Conservation (phyloP, 2,329 filamentous ascomycete genomes). For the Ophiostoma pallidulum region DNA sequence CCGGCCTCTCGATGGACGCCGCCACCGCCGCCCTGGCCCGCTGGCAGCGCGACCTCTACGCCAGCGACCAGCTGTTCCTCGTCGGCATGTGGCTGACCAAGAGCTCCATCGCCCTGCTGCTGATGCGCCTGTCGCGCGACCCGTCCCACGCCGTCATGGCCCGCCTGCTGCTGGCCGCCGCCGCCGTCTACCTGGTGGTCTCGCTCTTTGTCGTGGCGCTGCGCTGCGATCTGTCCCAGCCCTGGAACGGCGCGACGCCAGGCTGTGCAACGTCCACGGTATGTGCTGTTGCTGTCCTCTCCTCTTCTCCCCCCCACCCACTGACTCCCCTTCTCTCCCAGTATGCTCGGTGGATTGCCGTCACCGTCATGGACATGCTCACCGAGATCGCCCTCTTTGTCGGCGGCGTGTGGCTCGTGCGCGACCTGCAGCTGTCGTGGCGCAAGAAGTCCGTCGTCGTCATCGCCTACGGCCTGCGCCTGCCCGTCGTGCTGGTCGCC, state of each 20-base stretch:
- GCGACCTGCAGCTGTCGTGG: slow-evolving; percentile 28
- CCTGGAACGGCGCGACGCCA: slow-evolving; percentile 27
- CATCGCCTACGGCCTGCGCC: slow-evolving; percentile 31
- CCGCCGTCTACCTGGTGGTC: slow-evolving; percentile 28
- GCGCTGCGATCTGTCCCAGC: slow-evolving; percentile 29
- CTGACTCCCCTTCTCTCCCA: slow-evolving; percentile 10
- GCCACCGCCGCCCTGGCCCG: too few relatives aligned
- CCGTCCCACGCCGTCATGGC: slow-evolving; percentile 29
- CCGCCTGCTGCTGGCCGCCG: slow-evolving; percentile 26
- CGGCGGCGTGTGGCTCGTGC: slow-evolving; percentile 28
- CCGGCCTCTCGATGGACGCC: slow-evolving; percentile 17
- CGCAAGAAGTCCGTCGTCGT: slow-evolving; percentile 30
- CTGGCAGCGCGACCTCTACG: slow-evolving; percentile 29
- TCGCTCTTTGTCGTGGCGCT: slow-evolving; percentile 31
- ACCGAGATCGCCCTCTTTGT: slow-evolving; percentile 29
- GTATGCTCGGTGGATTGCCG: slow-evolving; percentile 30
- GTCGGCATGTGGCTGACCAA: slow-evolving; percentile 34
- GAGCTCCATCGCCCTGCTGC: slow-evolving; percentile 31
- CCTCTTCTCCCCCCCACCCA: background rate
- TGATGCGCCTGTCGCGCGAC: slow-evolving; percentile 34
- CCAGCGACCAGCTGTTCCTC: slow-evolving; percentile 34
- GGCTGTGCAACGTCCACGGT: slow-evolving; percentile 25
- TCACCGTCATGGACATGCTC: slow-evolving; percentile 30
- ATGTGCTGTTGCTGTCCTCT: slow-evolving; percentile 13
- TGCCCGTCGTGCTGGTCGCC: slow-evolving; percentile 30